phyloP scores from a whole-genome alignment of 2,329 filamentous ascomycete species.

The Metarhizium guizhouense region DNA sequence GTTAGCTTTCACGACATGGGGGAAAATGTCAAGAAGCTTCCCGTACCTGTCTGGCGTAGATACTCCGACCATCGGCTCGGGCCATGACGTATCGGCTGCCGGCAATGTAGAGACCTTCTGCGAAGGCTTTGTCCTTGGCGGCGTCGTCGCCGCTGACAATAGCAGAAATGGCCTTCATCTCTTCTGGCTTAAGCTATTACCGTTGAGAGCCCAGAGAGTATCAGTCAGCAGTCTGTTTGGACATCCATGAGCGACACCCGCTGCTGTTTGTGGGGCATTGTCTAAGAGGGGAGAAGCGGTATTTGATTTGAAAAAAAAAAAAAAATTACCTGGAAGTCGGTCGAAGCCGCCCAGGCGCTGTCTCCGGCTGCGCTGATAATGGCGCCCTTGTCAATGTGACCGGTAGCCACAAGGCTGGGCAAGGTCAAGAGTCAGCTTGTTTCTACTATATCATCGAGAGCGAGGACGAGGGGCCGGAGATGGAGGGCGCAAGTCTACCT shows the following conservation, averaged over 20 bases:
- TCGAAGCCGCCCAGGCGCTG: constrained; percentile 66
- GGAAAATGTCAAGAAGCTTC: neutral
- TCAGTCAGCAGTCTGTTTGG: neutral
- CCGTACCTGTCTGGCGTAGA: constrained; percentile 80
- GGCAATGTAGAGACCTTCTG: constrained; percentile 65
- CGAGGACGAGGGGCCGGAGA: neutral
- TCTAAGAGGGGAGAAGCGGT: neutral
- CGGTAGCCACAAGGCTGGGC: constrained; percentile 70
- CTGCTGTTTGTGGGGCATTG: neutral
- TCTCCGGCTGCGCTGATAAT: constrained; percentile 76
- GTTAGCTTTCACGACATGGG: neutral
- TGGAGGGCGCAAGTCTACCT: constrained; percentile 28
- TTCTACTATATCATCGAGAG: neutral
- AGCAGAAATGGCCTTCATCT: constrained; percentile 49
- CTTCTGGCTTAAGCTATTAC: constrained; percentile 32
- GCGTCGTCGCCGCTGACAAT: constrained; percentile 37
- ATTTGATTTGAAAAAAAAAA: constrained; percentile 6
- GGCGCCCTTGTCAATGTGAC: constrained; percentile 74
- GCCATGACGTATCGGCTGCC: constrained; percentile 73
- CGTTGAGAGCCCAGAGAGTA: neutral
- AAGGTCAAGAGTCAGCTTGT: constrained; percentile 10
- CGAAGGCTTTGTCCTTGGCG: constrained; percentile 56
- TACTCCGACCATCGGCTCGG: constrained; percentile 64
- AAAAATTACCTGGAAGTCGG: constrained; percentile 60
- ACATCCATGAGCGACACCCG: neutral